phyloP scores from a whole-genome alignment of 129 eudicot genomes.

The Mikania micrantha region DNA sequence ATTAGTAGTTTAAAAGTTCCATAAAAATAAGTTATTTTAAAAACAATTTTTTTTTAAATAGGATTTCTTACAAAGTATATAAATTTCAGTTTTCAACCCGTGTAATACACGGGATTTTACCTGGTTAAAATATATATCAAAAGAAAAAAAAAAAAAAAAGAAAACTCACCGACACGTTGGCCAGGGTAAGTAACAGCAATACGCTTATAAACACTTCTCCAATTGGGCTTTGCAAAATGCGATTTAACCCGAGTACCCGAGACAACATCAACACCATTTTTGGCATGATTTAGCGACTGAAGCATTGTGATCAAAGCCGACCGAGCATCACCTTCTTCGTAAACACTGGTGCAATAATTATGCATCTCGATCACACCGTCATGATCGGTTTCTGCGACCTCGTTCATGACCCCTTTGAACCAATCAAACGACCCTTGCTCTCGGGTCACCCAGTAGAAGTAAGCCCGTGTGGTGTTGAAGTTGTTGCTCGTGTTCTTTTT shows the following conservation, averaged over 20 bases:
- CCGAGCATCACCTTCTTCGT: conserved; percentile 61
- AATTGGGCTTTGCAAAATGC: conserved; percentile 33
- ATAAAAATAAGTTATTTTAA: too few species aligned
- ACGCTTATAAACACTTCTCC: conserved; percentile 40
- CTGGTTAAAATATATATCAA: too few species aligned
- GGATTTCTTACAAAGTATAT: too few species aligned
- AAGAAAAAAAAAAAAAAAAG: too few species aligned
- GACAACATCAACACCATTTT: conserved; percentile 39
- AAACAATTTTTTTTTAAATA: too few species aligned
- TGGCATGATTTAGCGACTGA: conserved; percentile 51
- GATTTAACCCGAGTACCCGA: conserved; percentile 28
- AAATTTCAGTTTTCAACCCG: too few species aligned
- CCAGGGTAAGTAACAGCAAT: conserved; percentile 33
- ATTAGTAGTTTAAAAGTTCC: too few species aligned
- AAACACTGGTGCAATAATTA: conserved; percentile 56
- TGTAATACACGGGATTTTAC: too few species aligned
- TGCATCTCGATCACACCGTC: conserved; percentile 7
- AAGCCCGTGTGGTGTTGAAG: conserved; percentile 39
- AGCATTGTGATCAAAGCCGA: conserved; percentile 49
- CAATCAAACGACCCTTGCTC: conserved; percentile 96
- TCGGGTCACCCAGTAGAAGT: conserved; percentile 93
- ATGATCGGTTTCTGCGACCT: conserved; percentile 62
- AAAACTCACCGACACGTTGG: conserved; percentile 33
- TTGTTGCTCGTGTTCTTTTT: background rate
- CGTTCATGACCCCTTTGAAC: conserved; percentile 99